Percentiles rank a stretch among this genome's conserved stretches.
Conservation (phyloP, 345 rosid species). For the Bretschneidera sinensis region DNA sequence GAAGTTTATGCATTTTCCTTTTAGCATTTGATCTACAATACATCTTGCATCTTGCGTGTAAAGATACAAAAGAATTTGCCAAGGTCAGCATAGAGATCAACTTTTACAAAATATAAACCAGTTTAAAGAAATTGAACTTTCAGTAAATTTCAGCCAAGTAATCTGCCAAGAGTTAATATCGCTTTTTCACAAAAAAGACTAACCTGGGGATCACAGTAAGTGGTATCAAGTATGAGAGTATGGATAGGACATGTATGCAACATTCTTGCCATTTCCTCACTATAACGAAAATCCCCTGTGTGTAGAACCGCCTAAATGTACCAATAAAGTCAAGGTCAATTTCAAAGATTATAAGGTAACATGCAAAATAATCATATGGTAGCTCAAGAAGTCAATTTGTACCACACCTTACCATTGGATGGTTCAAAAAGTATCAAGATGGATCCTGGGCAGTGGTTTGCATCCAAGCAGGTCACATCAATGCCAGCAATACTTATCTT, state of each 20-base stretch:
- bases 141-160: not conserved
- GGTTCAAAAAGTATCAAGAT: constrained; percentile 82
- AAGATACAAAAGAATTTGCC: too few species aligned
- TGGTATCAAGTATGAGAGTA: constrained; percentile 94
- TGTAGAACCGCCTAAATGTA: constrained; percentile 67
- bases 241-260: constrained; percentile 40
- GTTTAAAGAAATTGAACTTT: not conserved
- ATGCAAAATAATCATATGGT: constrained; percentile 4
- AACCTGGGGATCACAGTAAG: constrained; percentile 93
- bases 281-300: constrained; percentile 89
- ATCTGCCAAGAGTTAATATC: not conserved
- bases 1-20: too few species aligned
- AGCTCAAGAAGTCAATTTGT: constrained; percentile 15
- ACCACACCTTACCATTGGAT: constrained; percentile 81
- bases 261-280: constrained; percentile 50
- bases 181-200: constrained; percentile 6
- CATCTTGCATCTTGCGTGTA: too few species aligned
- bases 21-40: too few species aligned
- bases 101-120: not conserved
- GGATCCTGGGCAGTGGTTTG: constrained; percentile 97
- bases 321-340: not conserved
- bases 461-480: constrained; percentile 78
- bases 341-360: constrained; percentile 8
- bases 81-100: not conserved
- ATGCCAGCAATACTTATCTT: constrained; percentile 58